These are phyloP conservation scores for Delonix regia DNA, from an alignment of 306 rosid species.

Conservation along the genomic window DNA sequence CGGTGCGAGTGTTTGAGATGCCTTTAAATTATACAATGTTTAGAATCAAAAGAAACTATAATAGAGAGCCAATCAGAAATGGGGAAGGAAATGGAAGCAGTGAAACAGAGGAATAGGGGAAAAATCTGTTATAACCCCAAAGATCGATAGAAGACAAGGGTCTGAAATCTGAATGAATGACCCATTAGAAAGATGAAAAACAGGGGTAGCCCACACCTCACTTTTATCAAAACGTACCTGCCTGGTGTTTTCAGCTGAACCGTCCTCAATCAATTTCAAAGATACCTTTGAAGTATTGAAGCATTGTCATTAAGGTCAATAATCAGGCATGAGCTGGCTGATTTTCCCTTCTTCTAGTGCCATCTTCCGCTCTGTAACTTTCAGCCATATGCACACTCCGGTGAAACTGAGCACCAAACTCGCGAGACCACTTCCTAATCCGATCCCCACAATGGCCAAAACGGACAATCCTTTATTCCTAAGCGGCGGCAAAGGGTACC, in stretches of 20 bases:
- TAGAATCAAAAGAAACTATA: conserved; percentile 25
- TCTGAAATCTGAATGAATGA: conserved; percentile 31
- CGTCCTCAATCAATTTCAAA: conserved; percentile 39
- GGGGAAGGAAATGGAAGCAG: conserved; percentile 33
- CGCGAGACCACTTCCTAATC: conserved; percentile 88
- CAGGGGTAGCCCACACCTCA: conserved; percentile 47
- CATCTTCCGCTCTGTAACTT: conserved; percentile 77
- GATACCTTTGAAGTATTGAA: conserved; percentile 43
- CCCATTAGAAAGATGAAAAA: conserved; percentile 36
- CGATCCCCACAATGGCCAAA: conserved; percentile 93
- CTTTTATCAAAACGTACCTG: conserved; percentile 42
- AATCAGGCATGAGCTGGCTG: conserved; percentile 90
- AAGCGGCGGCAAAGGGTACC: conserved; percentile 76
- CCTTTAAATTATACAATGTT: conserved; percentile 42
- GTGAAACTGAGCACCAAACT: conserved; percentile 87
- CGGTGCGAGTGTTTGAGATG: conserved; percentile 31
- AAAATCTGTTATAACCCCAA: conserved; percentile 23
- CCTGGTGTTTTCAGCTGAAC: conserved; percentile 35
- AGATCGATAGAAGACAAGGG: conserved; percentile 47
- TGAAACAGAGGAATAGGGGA: conserved; percentile 13
- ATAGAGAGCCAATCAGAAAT: conserved; percentile 24
- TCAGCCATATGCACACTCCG: conserved; percentile 94
- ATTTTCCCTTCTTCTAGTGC: conserved; percentile 79
- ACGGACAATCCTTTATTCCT: conserved; percentile 69
- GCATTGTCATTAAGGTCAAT: conserved; percentile 44